Evolutionary conservation across 2,329 filamentous ascomycete species (phyloP).

Genomic region (Cladosporium velox): DNA sequence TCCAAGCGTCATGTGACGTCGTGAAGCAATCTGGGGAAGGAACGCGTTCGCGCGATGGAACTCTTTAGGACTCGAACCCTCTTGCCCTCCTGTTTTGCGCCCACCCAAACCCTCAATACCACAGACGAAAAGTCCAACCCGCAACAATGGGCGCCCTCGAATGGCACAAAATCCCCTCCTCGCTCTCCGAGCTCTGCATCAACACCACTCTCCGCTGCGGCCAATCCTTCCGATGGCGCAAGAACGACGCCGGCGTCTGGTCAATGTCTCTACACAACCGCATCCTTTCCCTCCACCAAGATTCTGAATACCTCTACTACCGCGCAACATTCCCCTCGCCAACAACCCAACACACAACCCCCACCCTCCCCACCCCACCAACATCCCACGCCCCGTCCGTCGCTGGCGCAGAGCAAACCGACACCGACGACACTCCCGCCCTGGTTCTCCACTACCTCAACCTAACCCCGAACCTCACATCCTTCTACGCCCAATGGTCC

Average conservation of each 20-base stretch:
- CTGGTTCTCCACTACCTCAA: slow-evolving; percentile 87
- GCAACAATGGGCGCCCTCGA: slow-evolving; percentile 52
- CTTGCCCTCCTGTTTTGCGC: not conserved
- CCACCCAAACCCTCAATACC: not conserved
- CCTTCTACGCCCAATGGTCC: slow-evolving; percentile 87
- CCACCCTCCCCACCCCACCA: slow-evolving; percentile 40
- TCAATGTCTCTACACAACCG: slow-evolving; percentile 83
- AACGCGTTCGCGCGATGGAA: not conserved
- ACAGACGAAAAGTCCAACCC: not conserved
- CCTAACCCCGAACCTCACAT: slow-evolving; percentile 71
- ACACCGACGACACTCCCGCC: slow-evolving; percentile 67
- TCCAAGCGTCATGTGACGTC: not conserved
- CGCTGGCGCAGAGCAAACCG: slow-evolving; percentile 26
- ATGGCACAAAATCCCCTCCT: slow-evolving; percentile 86
- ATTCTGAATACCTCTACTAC: slow-evolving; percentile 76
- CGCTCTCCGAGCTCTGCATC: slow-evolving; percentile 82
- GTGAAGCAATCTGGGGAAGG: not conserved
- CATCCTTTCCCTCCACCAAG: slow-evolving; percentile 82
- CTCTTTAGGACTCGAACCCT: not conserved
- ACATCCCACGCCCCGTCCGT: slow-evolving; percentile 41
- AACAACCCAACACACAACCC: slow-evolving; percentile 35
- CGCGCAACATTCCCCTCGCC: slow-evolving; percentile 58
- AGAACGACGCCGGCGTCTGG: slow-evolving; percentile 80
- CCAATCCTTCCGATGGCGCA: slow-evolving; percentile 94
- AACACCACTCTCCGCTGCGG: slow-evolving; percentile 93